These are phyloP conservation scores for Cyberlindnera mycetangii DNA, from an alignment of 805 yeast species.

Conservation along the genomic window DNA sequence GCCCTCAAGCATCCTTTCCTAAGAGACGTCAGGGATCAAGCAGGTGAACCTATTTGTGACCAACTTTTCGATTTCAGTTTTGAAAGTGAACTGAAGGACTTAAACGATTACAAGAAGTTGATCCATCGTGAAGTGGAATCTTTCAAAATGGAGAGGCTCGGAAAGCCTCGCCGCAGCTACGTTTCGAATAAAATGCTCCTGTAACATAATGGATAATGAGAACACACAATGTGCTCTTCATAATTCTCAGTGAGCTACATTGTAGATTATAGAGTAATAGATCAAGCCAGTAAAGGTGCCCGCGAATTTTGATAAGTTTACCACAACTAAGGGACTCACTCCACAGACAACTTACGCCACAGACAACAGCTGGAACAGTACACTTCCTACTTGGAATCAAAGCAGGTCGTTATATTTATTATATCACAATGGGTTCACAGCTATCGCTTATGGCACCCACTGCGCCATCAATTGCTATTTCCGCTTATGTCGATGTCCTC, in stretches of 20 bases:
- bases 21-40: conserved; percentile 45
- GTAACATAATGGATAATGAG: not conserved
- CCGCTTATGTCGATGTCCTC: conserved; percentile 83
- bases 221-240: not conserved
- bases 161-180: not conserved
- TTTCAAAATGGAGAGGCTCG: conserved; percentile 39
- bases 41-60: conserved; percentile 53
- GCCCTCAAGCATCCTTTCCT: conserved; percentile 60
- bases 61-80: conserved; percentile 62
- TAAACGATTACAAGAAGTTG: conserved; percentile 45
- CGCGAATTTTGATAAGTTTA: not conserved
- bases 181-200: not conserved
- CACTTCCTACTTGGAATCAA: too few relatives aligned
- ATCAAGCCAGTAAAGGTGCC: not conserved
- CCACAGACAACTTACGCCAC: not conserved
- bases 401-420: too few relatives aligned
- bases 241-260: too few relatives aligned
- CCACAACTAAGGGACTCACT: not conserved
- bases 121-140: conserved; percentile 50
- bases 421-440: conserved; percentile 79
- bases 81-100: conserved; percentile 43
- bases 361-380: too few relatives aligned
- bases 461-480: conserved; percentile 86
- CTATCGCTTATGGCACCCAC: conserved; percentile 85
- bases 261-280: not conserved